Evolutionary conservation across 805 yeast genomes (phyloP).

Genomic region (Suhomyces vadensis): DNA sequence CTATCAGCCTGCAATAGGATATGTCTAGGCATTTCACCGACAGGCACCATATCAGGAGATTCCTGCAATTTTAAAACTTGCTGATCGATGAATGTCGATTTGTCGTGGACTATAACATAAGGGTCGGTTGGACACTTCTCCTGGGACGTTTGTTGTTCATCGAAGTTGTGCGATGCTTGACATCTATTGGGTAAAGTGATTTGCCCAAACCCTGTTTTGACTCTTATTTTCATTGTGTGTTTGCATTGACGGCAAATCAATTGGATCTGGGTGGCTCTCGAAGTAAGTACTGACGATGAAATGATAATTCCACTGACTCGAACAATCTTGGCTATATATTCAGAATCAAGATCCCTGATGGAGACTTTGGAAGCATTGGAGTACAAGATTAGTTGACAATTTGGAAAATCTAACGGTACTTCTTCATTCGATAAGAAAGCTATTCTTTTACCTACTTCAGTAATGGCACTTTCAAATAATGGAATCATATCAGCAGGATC

Average conservation of each 20-base stretch:
- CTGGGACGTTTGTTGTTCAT: constrained; percentile 42
- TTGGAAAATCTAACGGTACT: constrained; percentile 61
- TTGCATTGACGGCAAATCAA: constrained; percentile 87
- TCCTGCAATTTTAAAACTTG: constrained; percentile 93
- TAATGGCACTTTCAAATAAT: constrained; percentile 76
- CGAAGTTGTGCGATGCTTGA: constrained; percentile 45
- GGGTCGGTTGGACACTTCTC: constrained; percentile 88
- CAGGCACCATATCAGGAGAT: constrained; percentile 98
- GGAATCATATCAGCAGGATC: constrained; percentile 90
- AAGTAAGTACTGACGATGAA: constrained; percentile 82
- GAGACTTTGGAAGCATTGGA: constrained; percentile 72
- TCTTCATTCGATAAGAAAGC: constrained; percentile 55
- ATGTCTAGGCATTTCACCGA: constrained; percentile 98
- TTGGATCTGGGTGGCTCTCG: constrained; percentile 82
- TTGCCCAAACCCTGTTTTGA: constrained; percentile 70
- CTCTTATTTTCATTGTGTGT: constrained; percentile 66
- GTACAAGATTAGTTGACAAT: constrained; percentile 76
- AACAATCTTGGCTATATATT: constrained; percentile 85
- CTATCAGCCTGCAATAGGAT: constrained; percentile 85
- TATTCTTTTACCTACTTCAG: constrained; percentile 81
- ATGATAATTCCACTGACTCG: constrained; percentile 92
- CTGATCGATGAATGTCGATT: constrained; percentile 91
- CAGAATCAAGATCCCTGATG: constrained; percentile 81
- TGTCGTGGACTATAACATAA: constrained; percentile 88
- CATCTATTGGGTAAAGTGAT: constrained; percentile 69